Evolutionary conservation across 176 grass and related monocot species (phyloP).

Genomic region (Saccharum spontaneum): DNA sequence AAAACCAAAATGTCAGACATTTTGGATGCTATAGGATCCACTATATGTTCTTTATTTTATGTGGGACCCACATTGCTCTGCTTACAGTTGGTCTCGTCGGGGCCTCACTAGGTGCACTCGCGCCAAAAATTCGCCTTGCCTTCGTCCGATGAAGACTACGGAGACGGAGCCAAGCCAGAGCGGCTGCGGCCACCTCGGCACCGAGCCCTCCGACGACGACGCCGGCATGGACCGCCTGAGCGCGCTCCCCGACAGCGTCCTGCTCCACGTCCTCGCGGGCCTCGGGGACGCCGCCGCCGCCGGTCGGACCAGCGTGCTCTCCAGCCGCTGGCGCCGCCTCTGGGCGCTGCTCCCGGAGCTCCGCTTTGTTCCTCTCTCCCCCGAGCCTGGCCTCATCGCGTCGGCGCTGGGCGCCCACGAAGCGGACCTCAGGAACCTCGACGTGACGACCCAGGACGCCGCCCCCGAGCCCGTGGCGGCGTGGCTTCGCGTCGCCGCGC

Average conservation of each 20-base stretch:
- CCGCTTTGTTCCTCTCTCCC: background rate
- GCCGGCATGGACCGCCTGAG: slow-evolving; percentile 24
- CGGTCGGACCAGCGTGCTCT: slow-evolving; percentile 25
- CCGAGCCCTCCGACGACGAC: background rate
- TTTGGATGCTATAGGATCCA: too few species aligned
- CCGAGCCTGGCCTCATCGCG: background rate
- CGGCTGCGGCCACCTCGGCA: background rate
- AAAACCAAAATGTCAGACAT: too few species aligned
- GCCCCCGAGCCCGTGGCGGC: background rate
- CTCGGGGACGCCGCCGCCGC: background rate
- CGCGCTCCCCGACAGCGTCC: background rate
- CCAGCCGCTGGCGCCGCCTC: slow-evolving; percentile 31
- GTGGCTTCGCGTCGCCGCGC: background rate
- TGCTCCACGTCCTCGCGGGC: background rate
- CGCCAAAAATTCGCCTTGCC: too few species aligned
- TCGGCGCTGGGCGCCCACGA: background rate
- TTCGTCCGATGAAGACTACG: too few species aligned
- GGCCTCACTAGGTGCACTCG: too few species aligned
- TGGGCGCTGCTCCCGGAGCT: slow-evolving; percentile 24
- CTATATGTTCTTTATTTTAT: too few species aligned
- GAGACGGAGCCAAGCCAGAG: too few species aligned
- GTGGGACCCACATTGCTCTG: too few species aligned
- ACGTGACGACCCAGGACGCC: background rate
- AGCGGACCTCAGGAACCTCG: background rate
- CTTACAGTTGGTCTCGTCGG: too few species aligned